phyloP scores from a whole-genome alignment of 2,329 filamentous ascomycete species.

The Sclerotinia subarctica region DNA sequence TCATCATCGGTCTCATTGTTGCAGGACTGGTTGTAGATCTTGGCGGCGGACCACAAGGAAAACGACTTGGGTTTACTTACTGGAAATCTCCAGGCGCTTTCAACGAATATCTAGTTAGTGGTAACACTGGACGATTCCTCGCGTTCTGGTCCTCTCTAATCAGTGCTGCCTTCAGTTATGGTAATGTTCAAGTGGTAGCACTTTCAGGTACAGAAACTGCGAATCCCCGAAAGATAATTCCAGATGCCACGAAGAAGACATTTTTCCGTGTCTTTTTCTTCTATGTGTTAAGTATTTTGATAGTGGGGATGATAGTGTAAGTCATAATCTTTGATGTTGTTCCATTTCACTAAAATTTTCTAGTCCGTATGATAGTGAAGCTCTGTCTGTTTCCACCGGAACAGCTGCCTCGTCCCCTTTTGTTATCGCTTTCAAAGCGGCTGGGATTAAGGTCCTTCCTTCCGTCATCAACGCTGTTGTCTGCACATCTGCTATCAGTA shows the following conservation, averaged over 20 bases:
- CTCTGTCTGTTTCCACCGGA: slow-evolving; percentile 42
- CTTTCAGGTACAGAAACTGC: slow-evolving; percentile 55
- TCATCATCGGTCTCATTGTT: slow-evolving; percentile 62
- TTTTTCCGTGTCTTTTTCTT: slow-evolving; percentile 57
- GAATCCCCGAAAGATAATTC: slow-evolving; percentile 52
- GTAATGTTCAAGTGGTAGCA: slow-evolving; percentile 51
- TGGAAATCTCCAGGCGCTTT: slow-evolving; percentile 69
- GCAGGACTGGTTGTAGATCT: slow-evolving; percentile 61
- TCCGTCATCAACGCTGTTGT: slow-evolving; percentile 76
- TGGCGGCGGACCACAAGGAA: slow-evolving; percentile 57
- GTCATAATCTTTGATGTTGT: slow-evolving; percentile 33
- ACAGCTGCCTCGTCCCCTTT: slow-evolving; percentile 57
- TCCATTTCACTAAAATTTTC: slow-evolving; percentile 49
- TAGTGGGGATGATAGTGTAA: slow-evolving; percentile 50
- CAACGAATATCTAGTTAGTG: slow-evolving; percentile 61
- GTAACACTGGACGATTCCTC: slow-evolving; percentile 59
- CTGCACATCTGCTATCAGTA: slow-evolving; percentile 46
- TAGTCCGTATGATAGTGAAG: slow-evolving; percentile 51
- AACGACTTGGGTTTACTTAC: slow-evolving; percentile 63
- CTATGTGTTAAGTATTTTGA: slow-evolving; percentile 42
- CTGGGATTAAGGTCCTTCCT: slow-evolving; percentile 65
- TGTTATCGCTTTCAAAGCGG: slow-evolving; percentile 68
- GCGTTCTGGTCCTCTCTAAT: slow-evolving; percentile 44
- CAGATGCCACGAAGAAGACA: slow-evolving; percentile 49
- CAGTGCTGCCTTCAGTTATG: slow-evolving; percentile 47